A percentile compares a stretch with the other conserved stretches of the same genome.
Evolutionary conservation across 1,284 basidiomycete genomes (phyloP).

Genomic region (Peniophora sp.): DNA sequence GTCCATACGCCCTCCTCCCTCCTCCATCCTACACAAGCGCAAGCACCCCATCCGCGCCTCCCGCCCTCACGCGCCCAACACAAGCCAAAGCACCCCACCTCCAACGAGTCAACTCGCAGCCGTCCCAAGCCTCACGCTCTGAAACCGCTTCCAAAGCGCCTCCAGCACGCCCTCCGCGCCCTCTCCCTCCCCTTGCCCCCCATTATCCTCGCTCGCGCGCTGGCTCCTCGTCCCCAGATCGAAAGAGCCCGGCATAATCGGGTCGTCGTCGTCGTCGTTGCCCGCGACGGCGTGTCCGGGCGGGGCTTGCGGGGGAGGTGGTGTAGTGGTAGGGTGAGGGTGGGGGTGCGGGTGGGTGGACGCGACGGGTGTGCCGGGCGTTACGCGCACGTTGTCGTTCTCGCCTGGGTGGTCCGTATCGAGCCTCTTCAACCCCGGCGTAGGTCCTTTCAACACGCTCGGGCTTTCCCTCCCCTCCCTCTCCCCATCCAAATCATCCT

Average conservation of each 20-base stretch:
- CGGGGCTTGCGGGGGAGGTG: too few species aligned
- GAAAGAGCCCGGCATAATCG: constrained; percentile 43
- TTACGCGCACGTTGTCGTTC: constrained; percentile 7
- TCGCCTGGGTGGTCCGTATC: constrained; percentile 1
- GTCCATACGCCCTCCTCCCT: too few species aligned
- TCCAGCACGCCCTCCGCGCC: too few species aligned
- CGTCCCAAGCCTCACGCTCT: too few species aligned
- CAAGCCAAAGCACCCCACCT: too few species aligned
- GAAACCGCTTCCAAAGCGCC: too few species aligned
- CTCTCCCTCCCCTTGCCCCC: too few species aligned
- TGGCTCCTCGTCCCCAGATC: constrained; percentile 11
- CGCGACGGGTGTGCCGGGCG: background rate
- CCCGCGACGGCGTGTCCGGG: background rate
- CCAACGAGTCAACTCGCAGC: too few species aligned
- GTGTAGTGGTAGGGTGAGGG: background rate
- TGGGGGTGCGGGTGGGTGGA: background rate
- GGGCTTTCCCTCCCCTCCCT: background rate
- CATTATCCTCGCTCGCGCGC: too few species aligned
- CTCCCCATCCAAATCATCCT: background rate
- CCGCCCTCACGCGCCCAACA: too few species aligned
- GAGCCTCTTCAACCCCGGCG: background rate
- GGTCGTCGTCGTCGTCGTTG: constrained; percentile 25
- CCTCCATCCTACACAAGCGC: too few species aligned
- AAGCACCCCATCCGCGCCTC: too few species aligned
- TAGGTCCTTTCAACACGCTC: background rate